Percentiles rank a stretch among this genome's conserved stretches.
Evolutionary conservation across 768 basidiomycete genomes (phyloP).

Genomic region (Phlebiopsis flavidoalba): DNA sequence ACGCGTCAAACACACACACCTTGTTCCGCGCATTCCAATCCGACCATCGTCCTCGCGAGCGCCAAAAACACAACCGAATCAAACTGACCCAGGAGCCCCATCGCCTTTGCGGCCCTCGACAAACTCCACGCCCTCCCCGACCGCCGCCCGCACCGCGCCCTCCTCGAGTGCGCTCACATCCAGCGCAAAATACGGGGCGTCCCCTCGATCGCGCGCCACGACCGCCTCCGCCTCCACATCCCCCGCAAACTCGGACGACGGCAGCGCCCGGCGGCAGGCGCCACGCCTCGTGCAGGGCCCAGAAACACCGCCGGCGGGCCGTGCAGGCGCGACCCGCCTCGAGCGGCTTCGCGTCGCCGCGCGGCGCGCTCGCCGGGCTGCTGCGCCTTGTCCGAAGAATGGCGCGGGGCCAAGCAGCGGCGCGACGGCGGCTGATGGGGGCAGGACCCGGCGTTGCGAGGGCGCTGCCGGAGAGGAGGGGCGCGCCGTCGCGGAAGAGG

Average conservation of each 20-base stretch:
- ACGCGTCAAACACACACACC: conserved; percentile 35
- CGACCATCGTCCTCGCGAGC: conserved; percentile 66
- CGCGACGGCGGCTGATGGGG: conserved; percentile 52
- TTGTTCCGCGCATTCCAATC: conserved; percentile 92
- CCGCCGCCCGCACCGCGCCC: conserved; percentile 31
- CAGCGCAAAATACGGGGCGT: conserved; percentile 72
- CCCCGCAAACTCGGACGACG: conserved; percentile 52
- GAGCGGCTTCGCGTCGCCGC: conserved; percentile 25
- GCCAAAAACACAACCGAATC: conserved; percentile 75
- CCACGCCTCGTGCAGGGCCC: conserved; percentile 58
- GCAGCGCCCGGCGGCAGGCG: conserved; percentile 44
- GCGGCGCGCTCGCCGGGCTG: conserved; percentile 27
- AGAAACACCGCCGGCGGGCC: conserved; percentile 66
- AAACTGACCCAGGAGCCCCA: conserved; percentile 50
- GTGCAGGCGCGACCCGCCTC: conserved; percentile 54
- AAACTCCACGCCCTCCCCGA: conserved; percentile 39
- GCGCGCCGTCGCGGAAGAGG: conserved; percentile 68
- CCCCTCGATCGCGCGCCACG: conserved; percentile 56
- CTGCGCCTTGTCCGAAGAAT: conserved; percentile 64
- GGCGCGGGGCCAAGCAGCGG: conserved; percentile 59
- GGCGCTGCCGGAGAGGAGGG: conserved; percentile 40
- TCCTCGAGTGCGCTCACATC: conserved; percentile 51
- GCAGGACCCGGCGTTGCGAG: conserved; percentile 53
- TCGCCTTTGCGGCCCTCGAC: conserved; percentile 55
- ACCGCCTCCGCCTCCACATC: conserved; percentile 36